Evolutionary conservation across 2,329 filamentous ascomycete species (phyloP).

Genomic region (Pyrenophora teres): DNA sequence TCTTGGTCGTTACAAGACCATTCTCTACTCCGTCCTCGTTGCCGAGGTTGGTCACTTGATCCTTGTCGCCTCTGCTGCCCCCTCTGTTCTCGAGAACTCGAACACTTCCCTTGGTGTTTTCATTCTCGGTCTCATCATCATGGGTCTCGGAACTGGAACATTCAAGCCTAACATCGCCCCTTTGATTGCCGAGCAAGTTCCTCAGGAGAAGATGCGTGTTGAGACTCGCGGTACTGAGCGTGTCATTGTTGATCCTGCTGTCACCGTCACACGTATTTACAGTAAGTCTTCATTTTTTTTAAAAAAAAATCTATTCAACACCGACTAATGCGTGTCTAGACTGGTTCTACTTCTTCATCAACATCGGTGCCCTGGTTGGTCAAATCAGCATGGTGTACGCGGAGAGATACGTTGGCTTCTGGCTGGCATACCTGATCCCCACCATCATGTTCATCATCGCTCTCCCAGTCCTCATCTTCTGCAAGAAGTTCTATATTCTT

Average conservation of each 20-base stretch:
- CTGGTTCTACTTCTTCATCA: constrained; percentile 52
- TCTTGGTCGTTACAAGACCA: constrained; percentile 65
- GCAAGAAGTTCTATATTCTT: constrained; percentile 65
- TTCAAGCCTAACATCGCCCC: constrained; percentile 70
- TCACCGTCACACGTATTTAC: constrained; percentile 71
- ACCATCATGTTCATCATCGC: constrained; percentile 66
- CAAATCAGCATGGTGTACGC: constrained; percentile 48
- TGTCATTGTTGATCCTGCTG: constrained; percentile 68
- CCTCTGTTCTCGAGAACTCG: constrained; percentile 53
- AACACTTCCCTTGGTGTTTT: constrained; percentile 61
- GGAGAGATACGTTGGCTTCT: constrained; percentile 67
- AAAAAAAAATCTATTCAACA: background rate
- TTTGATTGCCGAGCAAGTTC: constrained; percentile 67
- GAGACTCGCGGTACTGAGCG: constrained; percentile 56
- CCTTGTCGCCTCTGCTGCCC: constrained; percentile 61
- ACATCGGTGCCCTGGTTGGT: constrained; percentile 44
- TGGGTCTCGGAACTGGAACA: constrained; percentile 69
- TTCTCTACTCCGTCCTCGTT: constrained; percentile 60
- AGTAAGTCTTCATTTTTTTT: constrained; percentile 33
- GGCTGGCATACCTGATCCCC: constrained; percentile 70
- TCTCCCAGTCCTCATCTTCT: constrained; percentile 62
- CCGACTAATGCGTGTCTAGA: constrained; percentile 4
- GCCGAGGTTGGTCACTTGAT: constrained; percentile 64
- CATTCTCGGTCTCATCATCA: constrained; percentile 62
- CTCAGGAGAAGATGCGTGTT: constrained; percentile 56